Evolutionary conservation across 2,329 filamentous ascomycete species (phyloP), one percentile per base, ranked within the genome.

Genomic region (Herpotrichia juniperi): DNA sequence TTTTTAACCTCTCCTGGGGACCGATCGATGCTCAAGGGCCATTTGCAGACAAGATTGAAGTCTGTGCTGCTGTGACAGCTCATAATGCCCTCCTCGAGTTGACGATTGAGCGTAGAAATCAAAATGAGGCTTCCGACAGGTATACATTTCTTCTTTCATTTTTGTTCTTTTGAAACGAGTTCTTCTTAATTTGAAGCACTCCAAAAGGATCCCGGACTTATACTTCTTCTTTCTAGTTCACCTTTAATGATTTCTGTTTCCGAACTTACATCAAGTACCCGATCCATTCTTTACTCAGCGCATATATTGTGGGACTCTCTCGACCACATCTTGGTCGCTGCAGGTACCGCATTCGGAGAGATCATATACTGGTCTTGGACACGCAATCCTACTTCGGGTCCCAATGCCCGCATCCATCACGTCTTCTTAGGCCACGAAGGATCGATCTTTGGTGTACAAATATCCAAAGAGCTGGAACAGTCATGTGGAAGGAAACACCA

Each of bases 341-440:
- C 90, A 2, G 94, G 94, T 1, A 97, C 94, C 0, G 92, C 93
- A 1, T 97, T 97, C 74, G 94, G 94, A 2, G 93, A 97, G 72
- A 89, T 99, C 28, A 80, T 97, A 31, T 83, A 96, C 14, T 97
- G 94, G 94, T 90, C 87, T 58, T 92, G 85, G 61, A 75, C 77
- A 42, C 61, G 81, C n/a, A 56, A 59, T 2, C 24, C 50, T 25
- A 42, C 51, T 28, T 45, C 42, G 10, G 53, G 46, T 6, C 35
- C 62, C 3, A 30, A 28, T 14, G 70, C 75, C 12, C 74, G 71
- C 4, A 77, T 81, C 12, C 82, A 85, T 60, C 79, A 82, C 57
- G 78, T 81, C 37, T 86, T 87, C 63, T 79, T 79, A 8, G 85
- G 84, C 0, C 94, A 99, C 65, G 92, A 97, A 66, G 94, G 94